Percentiles rank a stretch among this genome's conserved stretches.
Evolutionary conservation across 2,329 filamentous ascomycete genomes (phyloP).

Genomic region (Aspergillus thermomutatus): DNA sequence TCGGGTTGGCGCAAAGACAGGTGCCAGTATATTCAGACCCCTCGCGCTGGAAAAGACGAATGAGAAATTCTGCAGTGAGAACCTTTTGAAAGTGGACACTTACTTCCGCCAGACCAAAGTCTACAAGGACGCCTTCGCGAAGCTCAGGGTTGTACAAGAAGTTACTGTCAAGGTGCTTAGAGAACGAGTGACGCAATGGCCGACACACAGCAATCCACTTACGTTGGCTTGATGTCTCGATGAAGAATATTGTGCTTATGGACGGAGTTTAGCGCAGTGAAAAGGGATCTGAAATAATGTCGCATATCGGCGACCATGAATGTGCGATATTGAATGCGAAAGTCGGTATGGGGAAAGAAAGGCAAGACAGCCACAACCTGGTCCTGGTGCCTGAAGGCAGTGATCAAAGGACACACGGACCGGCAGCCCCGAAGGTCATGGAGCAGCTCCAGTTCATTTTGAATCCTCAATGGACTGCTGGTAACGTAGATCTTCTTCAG

Average conservation of each 20-base stretch:
- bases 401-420: conserved; percentile 92
- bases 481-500: conserved; percentile 99
- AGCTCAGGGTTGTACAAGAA: conserved; percentile 81
- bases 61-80: background rate
- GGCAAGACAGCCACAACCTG: conserved; percentile 93
- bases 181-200: background rate
- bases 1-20: conserved; percentile 73
- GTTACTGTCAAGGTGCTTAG: conserved; percentile 50
- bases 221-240: conserved; percentile 92
- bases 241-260: conserved; percentile 85
- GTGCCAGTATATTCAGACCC: conserved; percentile 46
- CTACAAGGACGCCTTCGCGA: conserved; percentile 86
- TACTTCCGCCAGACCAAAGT: conserved; percentile 91
- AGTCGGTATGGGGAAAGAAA: conserved; percentile 94
- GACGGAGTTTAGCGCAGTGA: conserved; percentile 78
- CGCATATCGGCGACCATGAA: conserved; percentile 84
- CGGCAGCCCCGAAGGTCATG: conserved; percentile 79
- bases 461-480: conserved; percentile 85
- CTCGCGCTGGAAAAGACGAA: conserved; percentile 47
- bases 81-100: conserved; percentile 1
- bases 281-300: conserved; percentile 83
- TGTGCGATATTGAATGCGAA: conserved; percentile 83
- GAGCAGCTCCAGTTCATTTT: conserved; percentile 93
- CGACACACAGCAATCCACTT: conserved; percentile 16
- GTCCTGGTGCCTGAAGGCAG: conserved; percentile 90